These are phyloP conservation scores for Jamesozyma piceae DNA, from an alignment of 805 yeast species.

Conservation along the genomic window DNA sequence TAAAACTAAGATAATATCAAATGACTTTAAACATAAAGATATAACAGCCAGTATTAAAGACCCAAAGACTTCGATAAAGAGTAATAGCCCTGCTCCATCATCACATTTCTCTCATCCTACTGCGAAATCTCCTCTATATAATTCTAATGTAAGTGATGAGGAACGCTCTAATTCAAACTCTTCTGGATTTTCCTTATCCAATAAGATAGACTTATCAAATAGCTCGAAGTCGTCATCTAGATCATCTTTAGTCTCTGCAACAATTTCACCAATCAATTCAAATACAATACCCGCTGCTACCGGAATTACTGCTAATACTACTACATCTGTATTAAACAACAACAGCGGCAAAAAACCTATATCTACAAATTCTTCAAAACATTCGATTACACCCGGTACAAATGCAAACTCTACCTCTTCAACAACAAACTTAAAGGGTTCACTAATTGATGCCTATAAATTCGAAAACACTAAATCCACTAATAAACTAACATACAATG, in stretches of 20 bases:
- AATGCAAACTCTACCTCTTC: neutral
- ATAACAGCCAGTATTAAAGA: neutral
- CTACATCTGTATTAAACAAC: neutral
- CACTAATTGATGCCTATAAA: neutral
- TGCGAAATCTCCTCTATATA: neutral
- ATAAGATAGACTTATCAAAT: conserved; percentile 1
- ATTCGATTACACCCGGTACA: neutral
- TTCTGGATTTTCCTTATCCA: conserved; percentile 4
- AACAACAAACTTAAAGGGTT: neutral
- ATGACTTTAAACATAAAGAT: neutral
- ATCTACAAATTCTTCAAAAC: neutral
- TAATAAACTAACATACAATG: neutral
- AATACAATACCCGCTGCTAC: neutral
- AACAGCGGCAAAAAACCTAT: neutral
- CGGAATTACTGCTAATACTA: no score
- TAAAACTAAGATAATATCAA: neutral
- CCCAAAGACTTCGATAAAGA: neutral
- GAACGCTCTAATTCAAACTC: conserved; percentile 2
- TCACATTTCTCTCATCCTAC: neutral
- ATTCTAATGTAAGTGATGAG: neutral
- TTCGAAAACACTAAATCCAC: neutral
- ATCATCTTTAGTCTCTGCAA: conserved; percentile 1
- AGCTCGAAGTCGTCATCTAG: neutral
- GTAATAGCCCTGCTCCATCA: neutral
- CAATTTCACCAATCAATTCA: neutral